Conservation (phyloP, 805 yeast genomes). For the Helenozyma baotianmanensis region DNA sequence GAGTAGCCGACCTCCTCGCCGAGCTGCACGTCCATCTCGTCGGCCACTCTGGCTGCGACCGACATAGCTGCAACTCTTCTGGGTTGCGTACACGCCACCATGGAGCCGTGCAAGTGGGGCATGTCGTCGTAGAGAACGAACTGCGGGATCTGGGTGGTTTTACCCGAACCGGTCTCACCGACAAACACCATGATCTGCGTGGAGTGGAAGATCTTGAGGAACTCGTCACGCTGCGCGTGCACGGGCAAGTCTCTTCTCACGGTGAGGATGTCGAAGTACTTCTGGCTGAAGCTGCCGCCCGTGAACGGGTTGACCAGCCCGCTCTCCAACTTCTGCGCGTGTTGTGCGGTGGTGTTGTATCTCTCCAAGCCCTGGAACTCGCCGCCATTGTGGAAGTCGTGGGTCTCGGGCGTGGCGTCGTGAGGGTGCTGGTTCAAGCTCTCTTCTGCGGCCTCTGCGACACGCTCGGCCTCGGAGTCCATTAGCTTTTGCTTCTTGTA, state of each 20-base stretch:
- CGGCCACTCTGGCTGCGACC: conserved; percentile 95
- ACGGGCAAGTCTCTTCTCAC: conserved; percentile 87
- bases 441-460: conserved; percentile 65
- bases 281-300: conserved; percentile 54
- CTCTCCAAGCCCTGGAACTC: conserved; percentile 54
- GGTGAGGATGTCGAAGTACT: conserved; percentile 74
- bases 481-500: conserved; percentile 41
- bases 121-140: conserved; percentile 88
- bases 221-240: conserved; percentile 88
- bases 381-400: conserved; percentile 60
- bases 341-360: conserved; percentile 61
- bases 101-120: conserved; percentile 79
- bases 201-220: conserved; percentile 73
- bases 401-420: conserved; percentile 25
- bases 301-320: conserved; percentile 75
- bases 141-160: conserved; percentile 97
- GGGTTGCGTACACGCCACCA: conserved; percentile 95
- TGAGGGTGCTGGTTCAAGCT: conserved; percentile 47
- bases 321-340: conserved; percentile 56
- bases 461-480: conserved; percentile 55
- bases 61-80: conserved; percentile 99
- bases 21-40: conserved; percentile 88
- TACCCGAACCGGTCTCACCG: conserved; percentile 99
- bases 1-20: conserved; percentile 96
- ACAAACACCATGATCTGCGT: conserved; percentile 96